Evolutionary conservation across 1,284 basidiomycete genomes (phyloP).

Genomic region (Pholiota adiposa): DNA sequence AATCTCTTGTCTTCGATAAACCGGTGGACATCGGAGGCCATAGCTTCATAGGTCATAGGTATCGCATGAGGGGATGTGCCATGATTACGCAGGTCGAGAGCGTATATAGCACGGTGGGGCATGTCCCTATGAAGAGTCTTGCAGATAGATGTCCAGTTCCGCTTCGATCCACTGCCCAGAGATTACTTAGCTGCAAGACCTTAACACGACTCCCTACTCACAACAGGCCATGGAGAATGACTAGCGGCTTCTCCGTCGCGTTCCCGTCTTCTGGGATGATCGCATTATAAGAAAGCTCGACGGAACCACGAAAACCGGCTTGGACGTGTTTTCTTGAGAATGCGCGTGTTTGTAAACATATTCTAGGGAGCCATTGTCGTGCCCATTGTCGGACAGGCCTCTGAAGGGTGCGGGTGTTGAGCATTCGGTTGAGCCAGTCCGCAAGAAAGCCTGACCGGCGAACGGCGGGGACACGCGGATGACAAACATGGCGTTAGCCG

Average conservation of each 20-base stretch:
- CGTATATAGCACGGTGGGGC: slow-evolving; percentile 64
- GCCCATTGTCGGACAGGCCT: slow-evolving; percentile 2
- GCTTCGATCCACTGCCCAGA: slow-evolving; percentile 70
- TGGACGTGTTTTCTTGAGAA: slow-evolving; percentile 13
- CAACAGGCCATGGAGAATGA: slow-evolving; percentile 75
- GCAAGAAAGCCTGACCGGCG: neutral
- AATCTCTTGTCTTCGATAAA: slow-evolving; percentile 59
- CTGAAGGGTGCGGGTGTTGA: neutral
- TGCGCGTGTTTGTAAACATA: neutral
- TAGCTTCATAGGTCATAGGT: slow-evolving; percentile 72
- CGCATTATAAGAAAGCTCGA: slow-evolving; percentile 31
- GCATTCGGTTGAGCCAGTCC: neutral
- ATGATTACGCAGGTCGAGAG: slow-evolving; percentile 86
- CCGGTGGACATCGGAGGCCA: slow-evolving; percentile 74
- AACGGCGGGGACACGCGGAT: neutral
- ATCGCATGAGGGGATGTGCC: slow-evolving; percentile 75
- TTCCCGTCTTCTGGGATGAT: slow-evolving; percentile 32
- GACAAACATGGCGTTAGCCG: neutral
- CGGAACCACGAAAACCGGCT: slow-evolving; percentile 9
- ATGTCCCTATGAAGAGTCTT: slow-evolving; percentile 69
- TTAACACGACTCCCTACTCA: slow-evolving; percentile 37
- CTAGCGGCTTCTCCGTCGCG: slow-evolving; percentile 41
- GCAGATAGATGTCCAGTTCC: slow-evolving; percentile 80
- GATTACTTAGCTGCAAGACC: neutral
- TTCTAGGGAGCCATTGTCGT: neutral